These are phyloP conservation scores for Boletellus sp. DNA, from an alignment of 768 basidiomycete genomes.

Conservation along the genomic window DNA sequence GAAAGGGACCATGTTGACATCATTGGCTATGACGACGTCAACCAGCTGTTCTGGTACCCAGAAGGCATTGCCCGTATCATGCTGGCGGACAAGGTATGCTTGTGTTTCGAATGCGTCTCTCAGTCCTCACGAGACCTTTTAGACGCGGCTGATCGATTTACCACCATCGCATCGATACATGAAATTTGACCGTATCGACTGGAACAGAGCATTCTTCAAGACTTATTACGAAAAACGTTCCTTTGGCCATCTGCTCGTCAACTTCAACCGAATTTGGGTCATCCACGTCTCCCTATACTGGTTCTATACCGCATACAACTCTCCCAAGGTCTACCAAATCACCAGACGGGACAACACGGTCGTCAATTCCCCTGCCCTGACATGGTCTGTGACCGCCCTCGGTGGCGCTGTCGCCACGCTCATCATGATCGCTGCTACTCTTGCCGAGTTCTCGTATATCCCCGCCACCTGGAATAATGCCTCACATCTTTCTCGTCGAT, in stretches of 20 bases:
- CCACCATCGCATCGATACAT: slow-evolving; percentile 91
- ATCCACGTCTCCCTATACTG: slow-evolving; percentile 93
- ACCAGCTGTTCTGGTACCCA: slow-evolving; percentile 99
- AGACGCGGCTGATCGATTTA: slow-evolving; percentile 90
- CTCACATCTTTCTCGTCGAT: slow-evolving; percentile 88
- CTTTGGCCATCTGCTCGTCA: slow-evolving; percentile 94
- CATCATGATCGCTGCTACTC: slow-evolving; percentile 94
- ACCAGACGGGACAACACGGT: slow-evolving; percentile 31
- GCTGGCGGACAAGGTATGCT: slow-evolving; percentile 78
- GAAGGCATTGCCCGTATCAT: slow-evolving; percentile 94
- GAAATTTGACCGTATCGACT: slow-evolving; percentile 95
- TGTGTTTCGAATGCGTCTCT: not conserved
- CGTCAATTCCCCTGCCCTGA: slow-evolving; percentile 68
- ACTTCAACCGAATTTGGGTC: slow-evolving; percentile 99
- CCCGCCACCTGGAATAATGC: slow-evolving; percentile 99
- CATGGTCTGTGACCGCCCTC: slow-evolving; percentile 90
- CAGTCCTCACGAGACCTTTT: slow-evolving; percentile 3
- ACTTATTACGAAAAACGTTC: slow-evolving; percentile 98
- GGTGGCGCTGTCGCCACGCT: slow-evolving; percentile 94
- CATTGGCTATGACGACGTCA: slow-evolving; percentile 98
- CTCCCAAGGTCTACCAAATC: slow-evolving; percentile 76
- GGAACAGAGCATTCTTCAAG: slow-evolving; percentile 97
- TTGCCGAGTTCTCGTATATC: slow-evolving; percentile 95
- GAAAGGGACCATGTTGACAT: slow-evolving; percentile 92
- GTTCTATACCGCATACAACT: slow-evolving; percentile 95